These are phyloP conservation scores for Penicillium daleae DNA, from an alignment of 495 filamentous ascomycete species.

Conservation along the genomic window DNA sequence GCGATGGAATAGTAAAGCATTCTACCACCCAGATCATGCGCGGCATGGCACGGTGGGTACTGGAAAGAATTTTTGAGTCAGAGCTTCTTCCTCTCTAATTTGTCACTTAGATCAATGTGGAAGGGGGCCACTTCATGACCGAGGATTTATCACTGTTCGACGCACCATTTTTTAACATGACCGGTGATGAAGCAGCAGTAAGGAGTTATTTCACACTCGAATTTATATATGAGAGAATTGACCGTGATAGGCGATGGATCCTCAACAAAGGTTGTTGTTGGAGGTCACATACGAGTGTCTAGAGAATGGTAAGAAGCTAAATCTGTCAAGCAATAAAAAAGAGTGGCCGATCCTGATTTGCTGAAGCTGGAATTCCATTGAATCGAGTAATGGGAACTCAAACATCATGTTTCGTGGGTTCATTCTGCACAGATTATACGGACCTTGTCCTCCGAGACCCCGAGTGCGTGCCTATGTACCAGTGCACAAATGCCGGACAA, in stretches of 20 bases:
- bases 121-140: constrained; percentile 51
- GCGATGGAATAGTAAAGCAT: constrained; percentile 56
- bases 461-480: constrained; percentile 35
- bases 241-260: constrained; percentile 43
- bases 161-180: constrained; percentile 61
- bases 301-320: constrained; percentile 39
- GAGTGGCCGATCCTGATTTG: not conserved
- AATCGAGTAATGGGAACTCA: constrained; percentile 46
- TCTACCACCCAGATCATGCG: constrained; percentile 57
- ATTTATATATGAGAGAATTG: not conserved
- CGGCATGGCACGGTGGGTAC: constrained; percentile 29
- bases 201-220: not conserved
- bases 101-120: constrained; percentile 27
- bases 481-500: constrained; percentile 38
- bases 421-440: constrained; percentile 37
- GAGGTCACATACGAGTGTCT: constrained; percentile 64
- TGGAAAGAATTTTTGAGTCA: not conserved
- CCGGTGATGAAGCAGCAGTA: constrained; percentile 55
- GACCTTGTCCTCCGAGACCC: constrained; percentile 36
- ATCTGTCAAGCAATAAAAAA: not conserved
- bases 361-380: constrained; percentile 34
- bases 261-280: constrained; percentile 57
- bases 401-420: constrained; percentile 53
- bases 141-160: constrained; percentile 61
- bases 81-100: not conserved